Evolutionary conservation across 2,329 filamentous ascomycete species (phyloP), one percentile per base, ranked within the genome.

Genomic region (Beauveria brongniartii): DNA sequence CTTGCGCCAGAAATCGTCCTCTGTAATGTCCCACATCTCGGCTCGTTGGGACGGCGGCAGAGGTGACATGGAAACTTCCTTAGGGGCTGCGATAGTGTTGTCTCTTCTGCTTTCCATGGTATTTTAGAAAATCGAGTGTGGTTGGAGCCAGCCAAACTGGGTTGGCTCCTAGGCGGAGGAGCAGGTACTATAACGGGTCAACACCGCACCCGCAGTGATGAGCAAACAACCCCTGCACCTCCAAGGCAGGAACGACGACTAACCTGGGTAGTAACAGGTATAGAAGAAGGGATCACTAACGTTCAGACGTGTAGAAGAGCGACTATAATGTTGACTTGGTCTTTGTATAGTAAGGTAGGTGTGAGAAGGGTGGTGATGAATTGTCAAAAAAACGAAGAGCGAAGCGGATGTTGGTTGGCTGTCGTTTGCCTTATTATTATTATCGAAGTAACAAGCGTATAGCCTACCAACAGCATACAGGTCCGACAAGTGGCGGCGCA

Each of bases 11-110:
- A 74, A 75, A 43, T 72, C 73, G 48, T 64, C 63, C 53, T 74
- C 73, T 18, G 71, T 72, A 59, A 74, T 71, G 34, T 70, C 65
- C 73, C 73, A 74, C n/a, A 73, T 68, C 40, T 59, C 26, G 22
- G 56, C 26, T 18, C 56, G 56, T n/a, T 44, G 47, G 9, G 37
- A 34, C n/a, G 18, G 47, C 10, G 56, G n/a, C 7, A 52, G 56
- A n/a, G 37, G 22, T 6, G 56, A 52, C 24, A 59, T 44, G 46
- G 47, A 12, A 34, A 59, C 9, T 4, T 59, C 24, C 24, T 43
- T 59, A 1, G 20, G 18, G 47, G n/a, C 37, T n/a, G 18, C 8
- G 18, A 3, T n/a, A 26, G 2, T 20, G 12, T 9, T 37, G 8
- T 57, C 37, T 24, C 8, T 10, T 40, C 34, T 51, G 0, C 24